These are phyloP conservation scores for Dorcoceras hygrometricum DNA, from an alignment of 257 asterid genomes.

Conservation along the genomic window DNA sequence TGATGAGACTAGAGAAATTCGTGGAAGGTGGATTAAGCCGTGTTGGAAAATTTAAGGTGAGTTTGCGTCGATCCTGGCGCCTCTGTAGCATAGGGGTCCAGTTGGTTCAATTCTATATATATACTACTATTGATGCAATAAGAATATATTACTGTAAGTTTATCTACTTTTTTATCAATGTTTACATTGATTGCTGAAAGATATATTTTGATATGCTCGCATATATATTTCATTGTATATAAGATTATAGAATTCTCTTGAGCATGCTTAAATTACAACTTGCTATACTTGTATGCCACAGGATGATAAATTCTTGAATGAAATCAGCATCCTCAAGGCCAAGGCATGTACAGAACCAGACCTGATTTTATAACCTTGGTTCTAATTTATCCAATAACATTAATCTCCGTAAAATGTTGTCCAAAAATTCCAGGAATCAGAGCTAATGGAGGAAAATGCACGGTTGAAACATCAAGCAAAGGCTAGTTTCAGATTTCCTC, in stretches of 20 bases:
- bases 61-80: too few relatives aligned
- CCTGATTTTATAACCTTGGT: not conserved
- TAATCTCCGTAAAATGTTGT: not conserved
- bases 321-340: conserved; percentile 34
- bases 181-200: not conserved
- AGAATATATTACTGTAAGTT: too few relatives aligned
- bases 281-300: conserved; percentile 19
- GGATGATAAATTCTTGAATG: conserved; percentile 31
- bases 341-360: conserved; percentile 29
- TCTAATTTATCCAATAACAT: not conserved
- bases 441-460: conserved; percentile 37
- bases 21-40: conserved; percentile 37
- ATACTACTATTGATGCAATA: too few relatives aligned
- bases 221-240: too few relatives aligned
- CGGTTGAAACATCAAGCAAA: conserved; percentile 30
- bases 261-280: not conserved
- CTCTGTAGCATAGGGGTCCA: too few relatives aligned
- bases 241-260: too few relatives aligned
- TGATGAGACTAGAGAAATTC: conserved; percentile 39
- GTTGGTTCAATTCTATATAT: too few relatives aligned
- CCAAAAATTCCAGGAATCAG: conserved; percentile 37
- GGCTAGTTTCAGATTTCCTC: not conserved
- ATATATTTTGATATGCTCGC: not conserved
- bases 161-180: too few relatives aligned
- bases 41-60: conserved; percentile 35